These are phyloP conservation scores for Annulohypoxylon nitens DNA, from an alignment of 495 filamentous ascomycete species.

Conservation along the genomic window DNA sequence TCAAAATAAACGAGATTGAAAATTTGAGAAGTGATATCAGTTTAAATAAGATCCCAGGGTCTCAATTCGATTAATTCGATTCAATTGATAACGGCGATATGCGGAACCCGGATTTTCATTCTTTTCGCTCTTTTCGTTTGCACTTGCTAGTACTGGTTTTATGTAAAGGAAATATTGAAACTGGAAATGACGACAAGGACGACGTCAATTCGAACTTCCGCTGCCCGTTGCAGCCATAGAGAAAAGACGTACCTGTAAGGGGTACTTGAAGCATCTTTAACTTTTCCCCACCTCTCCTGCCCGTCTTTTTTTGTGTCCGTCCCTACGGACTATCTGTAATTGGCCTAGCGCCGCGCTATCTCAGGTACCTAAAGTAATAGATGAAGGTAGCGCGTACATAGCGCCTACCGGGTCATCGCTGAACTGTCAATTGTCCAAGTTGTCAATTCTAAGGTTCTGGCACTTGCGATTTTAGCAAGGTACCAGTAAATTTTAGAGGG, in stretches of 20 bases:
- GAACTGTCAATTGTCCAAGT: not conserved
- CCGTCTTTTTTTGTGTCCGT: constrained; percentile 1
- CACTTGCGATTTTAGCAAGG: constrained; percentile 11
- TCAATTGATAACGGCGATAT: constrained; percentile 3
- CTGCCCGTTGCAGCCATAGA: not conserved
- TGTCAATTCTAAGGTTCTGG: constrained; percentile 6
- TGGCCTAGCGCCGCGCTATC: constrained; percentile 3
- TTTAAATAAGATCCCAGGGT: constrained; percentile 24
- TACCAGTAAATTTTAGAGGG: not conserved
- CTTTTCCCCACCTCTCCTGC: not conserved
- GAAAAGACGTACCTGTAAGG: not conserved
- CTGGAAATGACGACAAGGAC: not conserved
- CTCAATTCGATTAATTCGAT: not conserved
- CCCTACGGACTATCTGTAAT: constrained; percentile 12
- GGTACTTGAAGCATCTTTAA: not conserved
- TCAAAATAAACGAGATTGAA: constrained; percentile 35
- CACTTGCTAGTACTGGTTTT: not conserved
- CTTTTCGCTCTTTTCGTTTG: not conserved
- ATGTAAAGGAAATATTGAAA: not conserved
- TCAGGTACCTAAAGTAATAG: constrained; percentile 5
- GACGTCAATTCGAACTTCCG: constrained; percentile 3
- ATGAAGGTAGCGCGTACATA: not conserved
- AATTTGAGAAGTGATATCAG: constrained; percentile 36
- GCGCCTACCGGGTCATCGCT: not conserved
- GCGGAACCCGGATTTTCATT: not conserved